Percentiles rank a stretch among this genome's conserved stretches.
These are phyloP conservation scores for Epichloe sibirici DNA, from an alignment of 2,329 filamentous ascomycete genomes.

Conservation along the genomic window DNA sequence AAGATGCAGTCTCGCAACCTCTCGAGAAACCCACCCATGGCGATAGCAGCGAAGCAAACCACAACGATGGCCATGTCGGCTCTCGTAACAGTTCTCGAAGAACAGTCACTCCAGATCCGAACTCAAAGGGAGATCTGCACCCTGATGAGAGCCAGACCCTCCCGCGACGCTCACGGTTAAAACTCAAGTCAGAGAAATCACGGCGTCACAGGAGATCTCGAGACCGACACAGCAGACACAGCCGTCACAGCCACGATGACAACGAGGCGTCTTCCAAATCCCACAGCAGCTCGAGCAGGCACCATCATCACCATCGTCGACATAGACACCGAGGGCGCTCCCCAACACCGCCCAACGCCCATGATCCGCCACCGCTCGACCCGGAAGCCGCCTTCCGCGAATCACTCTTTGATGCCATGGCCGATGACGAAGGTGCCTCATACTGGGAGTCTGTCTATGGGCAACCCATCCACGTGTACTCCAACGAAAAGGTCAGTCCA, in stretches of 20 bases:
- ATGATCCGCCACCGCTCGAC: conserved; percentile 39
- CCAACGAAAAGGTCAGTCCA: conserved; percentile 32
- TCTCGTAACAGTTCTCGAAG: background rate
- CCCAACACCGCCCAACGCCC: conserved; percentile 34
- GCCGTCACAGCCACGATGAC: conserved; percentile 7
- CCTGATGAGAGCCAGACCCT: background rate
- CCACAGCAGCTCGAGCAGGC: conserved; percentile 12
- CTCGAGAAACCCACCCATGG: background rate
- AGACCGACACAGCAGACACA: background rate
- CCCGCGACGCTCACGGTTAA: conserved; percentile 2
- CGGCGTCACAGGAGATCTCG: conserved; percentile 1
- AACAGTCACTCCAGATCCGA: background rate
- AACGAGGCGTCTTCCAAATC: conserved; percentile 12
- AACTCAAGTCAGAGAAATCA: conserved; percentile 5
- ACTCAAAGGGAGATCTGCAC: background rate
- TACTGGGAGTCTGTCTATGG: conserved; percentile 98
- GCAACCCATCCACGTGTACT: conserved; percentile 79
- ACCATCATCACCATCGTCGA: conserved; percentile 18
- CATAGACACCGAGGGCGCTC: conserved; percentile 26
- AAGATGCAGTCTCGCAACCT: background rate
- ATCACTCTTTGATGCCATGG: conserved; percentile 91
- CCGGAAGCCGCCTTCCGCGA: conserved; percentile 75
- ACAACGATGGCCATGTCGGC: conserved; percentile 3
- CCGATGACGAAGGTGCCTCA: conserved; percentile 86
- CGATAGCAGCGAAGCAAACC: background rate